Percentiles rank a stretch among this genome's conserved stretches.
Conservation (phyloP, 176 grass and related monocot genomes). For the Alloteropsis semialata region DNA sequence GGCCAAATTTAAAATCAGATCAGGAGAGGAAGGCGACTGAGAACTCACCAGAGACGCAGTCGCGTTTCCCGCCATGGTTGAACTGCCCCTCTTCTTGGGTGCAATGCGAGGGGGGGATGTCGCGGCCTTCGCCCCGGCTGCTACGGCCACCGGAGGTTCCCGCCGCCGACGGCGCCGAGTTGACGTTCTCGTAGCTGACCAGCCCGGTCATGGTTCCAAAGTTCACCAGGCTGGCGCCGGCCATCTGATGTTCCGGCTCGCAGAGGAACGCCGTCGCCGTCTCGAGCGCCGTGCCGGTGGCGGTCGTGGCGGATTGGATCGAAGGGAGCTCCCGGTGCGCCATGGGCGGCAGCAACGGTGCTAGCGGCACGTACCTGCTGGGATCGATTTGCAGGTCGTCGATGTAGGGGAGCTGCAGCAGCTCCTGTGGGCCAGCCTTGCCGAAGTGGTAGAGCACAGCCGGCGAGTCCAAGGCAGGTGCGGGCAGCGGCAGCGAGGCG, state of each 20-base stretch:
- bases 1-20: background rate
- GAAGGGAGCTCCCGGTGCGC: conserved; percentile 18
- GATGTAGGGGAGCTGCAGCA: background rate
- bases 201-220: background rate
- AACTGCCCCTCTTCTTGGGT: background rate
- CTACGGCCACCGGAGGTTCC: background rate
- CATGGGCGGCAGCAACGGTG: background rate
- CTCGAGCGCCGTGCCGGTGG: background rate
- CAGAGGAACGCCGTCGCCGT: background rate
- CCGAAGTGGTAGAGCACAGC: background rate
- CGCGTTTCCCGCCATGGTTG: background rate
- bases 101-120: background rate
- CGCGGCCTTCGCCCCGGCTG: background rate
- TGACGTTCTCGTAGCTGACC: background rate
- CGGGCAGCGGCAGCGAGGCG: background rate
- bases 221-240: background rate
- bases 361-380: background rate
- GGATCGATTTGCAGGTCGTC: background rate
- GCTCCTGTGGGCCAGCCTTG: background rate
- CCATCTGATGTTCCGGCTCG: background rate
- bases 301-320: background rate
- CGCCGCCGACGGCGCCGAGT: too few species aligned
- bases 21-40: background rate
- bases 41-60: background rate
- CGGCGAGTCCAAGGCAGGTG: background rate